A percentile compares a stretch with the other conserved stretches of the same genome.
Evolutionary conservation across 257 asterid genomes (phyloP).

Genomic region (Henckelia pumila): DNA sequence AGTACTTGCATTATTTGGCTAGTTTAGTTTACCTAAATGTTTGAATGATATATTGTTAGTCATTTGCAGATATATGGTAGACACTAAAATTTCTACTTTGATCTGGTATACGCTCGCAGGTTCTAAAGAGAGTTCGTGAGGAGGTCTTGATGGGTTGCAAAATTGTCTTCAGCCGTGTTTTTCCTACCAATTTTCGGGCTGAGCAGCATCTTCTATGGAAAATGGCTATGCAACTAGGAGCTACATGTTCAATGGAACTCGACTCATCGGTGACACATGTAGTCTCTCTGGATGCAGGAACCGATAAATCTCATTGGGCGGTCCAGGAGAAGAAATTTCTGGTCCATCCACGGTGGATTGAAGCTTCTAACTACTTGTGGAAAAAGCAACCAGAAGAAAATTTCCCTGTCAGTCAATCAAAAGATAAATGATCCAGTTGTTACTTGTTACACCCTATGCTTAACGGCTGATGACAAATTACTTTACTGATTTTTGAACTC

Average conservation of each 20-base stretch:
- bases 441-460: neutral
- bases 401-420: slow-evolving; percentile 42
- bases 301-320: slow-evolving; percentile 70
- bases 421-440: slow-evolving; percentile 26
- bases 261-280: slow-evolving; percentile 67
- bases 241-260: slow-evolving; percentile 48
- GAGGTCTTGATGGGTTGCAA: slow-evolving; percentile 62
- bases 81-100: neutral
- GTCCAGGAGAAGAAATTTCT: slow-evolving; percentile 46
- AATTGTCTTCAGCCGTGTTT: slow-evolving; percentile 56
- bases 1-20: too few relatives aligned
- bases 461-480: slow-evolving; percentile 12
- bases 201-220: slow-evolving; percentile 66
- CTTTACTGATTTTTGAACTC: slow-evolving; percentile 4
- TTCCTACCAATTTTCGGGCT: slow-evolving; percentile 48
- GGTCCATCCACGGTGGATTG: slow-evolving; percentile 73
- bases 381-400: slow-evolving; percentile 66
- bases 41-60: too few relatives aligned
- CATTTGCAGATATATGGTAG: too few relatives aligned
- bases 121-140: slow-evolving; percentile 48
- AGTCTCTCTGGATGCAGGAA: slow-evolving; percentile 59
- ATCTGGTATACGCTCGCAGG: slow-evolving; percentile 33
- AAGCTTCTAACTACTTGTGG: slow-evolving; percentile 70
- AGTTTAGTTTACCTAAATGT: neutral
- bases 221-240: slow-evolving; percentile 75